phyloP scores from a whole-genome alignment of 768 basidiomycete genomes.

The Nidularia sp. region DNA sequence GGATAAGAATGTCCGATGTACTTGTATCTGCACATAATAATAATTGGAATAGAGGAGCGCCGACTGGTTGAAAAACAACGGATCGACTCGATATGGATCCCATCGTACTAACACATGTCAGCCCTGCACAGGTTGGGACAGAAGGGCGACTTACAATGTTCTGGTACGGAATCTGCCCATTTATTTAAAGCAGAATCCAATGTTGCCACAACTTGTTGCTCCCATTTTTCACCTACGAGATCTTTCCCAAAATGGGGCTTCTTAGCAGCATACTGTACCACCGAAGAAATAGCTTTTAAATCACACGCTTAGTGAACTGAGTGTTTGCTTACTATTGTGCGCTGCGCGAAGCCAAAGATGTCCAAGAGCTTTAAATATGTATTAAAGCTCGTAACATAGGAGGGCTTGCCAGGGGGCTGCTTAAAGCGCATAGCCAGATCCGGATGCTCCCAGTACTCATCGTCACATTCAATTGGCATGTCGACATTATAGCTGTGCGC shows the following conservation, averaged over 20 bases:
- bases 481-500: constrained; percentile 54
- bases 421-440: constrained; percentile 40
- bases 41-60: constrained; percentile 12
- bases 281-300: no score
- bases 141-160: constrained; percentile 26
- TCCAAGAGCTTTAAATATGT: constrained; percentile 41
- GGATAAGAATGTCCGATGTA: constrained; percentile 70
- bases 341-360: constrained; percentile 45
- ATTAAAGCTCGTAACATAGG: constrained; percentile 40
- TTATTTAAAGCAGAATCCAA: constrained; percentile 61
- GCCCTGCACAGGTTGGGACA: constrained; percentile 5
- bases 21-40: constrained; percentile 43
- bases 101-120: constrained; percentile 17
- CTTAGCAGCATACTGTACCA: constrained; percentile 51
- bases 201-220: constrained; percentile 48
- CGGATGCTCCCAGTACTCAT: constrained; percentile 38
- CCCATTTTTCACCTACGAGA: constrained; percentile 39
- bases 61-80: constrained; percentile 13
- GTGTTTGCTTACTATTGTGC: constrained; percentile 42
- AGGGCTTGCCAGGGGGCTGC: constrained; percentile 50
- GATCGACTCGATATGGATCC: constrained; percentile 17
- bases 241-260: constrained; percentile 36
- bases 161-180: constrained; percentile 57
- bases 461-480: constrained; percentile 59
- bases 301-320: neutral